Conservation (phyloP, 164 flowering plant genomes). For the Hamamelis virginiana region DNA sequence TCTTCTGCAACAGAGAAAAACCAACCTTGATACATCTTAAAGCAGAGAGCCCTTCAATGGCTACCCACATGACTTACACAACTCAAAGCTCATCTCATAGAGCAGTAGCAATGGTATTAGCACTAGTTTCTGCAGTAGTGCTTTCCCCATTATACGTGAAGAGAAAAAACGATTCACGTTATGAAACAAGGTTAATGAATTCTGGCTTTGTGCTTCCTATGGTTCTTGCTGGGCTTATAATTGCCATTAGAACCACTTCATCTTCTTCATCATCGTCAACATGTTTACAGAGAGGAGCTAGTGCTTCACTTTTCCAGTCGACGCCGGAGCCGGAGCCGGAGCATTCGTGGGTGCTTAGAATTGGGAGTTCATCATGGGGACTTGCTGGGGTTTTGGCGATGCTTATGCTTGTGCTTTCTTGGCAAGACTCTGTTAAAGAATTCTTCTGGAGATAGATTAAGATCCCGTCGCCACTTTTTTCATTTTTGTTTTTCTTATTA, state of each 20-base stretch:
- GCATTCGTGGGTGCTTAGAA: constrained; percentile 41
- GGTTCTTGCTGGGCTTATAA: constrained; percentile 57
- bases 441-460: constrained; percentile 55
- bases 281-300: not conserved
- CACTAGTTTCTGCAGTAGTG: constrained; percentile 49
- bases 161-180: constrained; percentile 17
- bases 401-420: constrained; percentile 58
- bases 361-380: constrained; percentile 68
- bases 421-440: constrained; percentile 57
- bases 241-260: constrained; percentile 54
- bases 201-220: constrained; percentile 57
- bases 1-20: not conserved
- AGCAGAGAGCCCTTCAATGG: constrained; percentile 15
- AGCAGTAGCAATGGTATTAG: constrained; percentile 50
- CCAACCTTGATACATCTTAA: not conserved
- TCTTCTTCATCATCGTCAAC: constrained; percentile 20
- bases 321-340: too few relatives aligned
- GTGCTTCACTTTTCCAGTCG: constrained; percentile 18
- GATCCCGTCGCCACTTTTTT: too few relatives aligned
- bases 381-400: constrained; percentile 53
- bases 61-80: constrained; percentile 9
- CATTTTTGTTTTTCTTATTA: too few relatives aligned
- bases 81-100: constrained; percentile 40
- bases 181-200: constrained; percentile 25
- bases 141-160: constrained; percentile 59